Evolutionary conservation across 192 early-diverging fungal species (phyloP).

Genomic region (Mortierella hygrophila): DNA sequence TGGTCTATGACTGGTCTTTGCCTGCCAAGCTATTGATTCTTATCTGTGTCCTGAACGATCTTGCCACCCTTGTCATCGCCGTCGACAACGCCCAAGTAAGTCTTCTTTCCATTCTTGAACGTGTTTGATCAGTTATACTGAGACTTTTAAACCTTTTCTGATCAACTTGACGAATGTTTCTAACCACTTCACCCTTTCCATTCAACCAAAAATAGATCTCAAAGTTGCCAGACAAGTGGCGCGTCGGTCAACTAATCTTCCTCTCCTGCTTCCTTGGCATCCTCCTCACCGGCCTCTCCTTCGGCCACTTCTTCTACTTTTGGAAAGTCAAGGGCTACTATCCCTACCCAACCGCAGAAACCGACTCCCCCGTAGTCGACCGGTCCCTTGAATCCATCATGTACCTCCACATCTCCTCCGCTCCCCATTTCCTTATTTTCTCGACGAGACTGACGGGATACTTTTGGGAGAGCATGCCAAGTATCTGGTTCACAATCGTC

Average conservation of each 20-base stretch:
- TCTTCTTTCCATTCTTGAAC: not conserved
- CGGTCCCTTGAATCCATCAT: slow-evolving; percentile 73
- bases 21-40: slow-evolving; percentile 75
- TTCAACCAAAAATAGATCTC: slow-evolving; percentile 51
- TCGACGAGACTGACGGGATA: slow-evolving; percentile 73
- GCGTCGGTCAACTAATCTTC: slow-evolving; percentile 75
- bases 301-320: slow-evolving; percentile 77
- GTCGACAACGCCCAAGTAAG: slow-evolving; percentile 75
- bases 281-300: slow-evolving; percentile 70
- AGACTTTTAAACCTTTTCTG: not conserved
- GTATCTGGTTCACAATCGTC: slow-evolving; percentile 66
- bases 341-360: slow-evolving; percentile 35
- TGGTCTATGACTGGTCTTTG: slow-evolving; percentile 74
- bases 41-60: slow-evolving; percentile 80
- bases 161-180: not conserved
- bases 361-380: slow-evolving; percentile 17
- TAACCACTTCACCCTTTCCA: not conserved
- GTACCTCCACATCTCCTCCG: slow-evolving; percentile 81
- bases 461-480: slow-evolving; percentile 74
- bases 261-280: slow-evolving; percentile 73
- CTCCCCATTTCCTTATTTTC: slow-evolving; percentile 85
- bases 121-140: not conserved
- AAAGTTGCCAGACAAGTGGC: slow-evolving; percentile 78
- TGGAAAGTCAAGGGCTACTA: slow-evolving; percentile 37
- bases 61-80: slow-evolving; percentile 78